A percentile compares a stretch with the other conserved stretches of the same genome.
Evolutionary conservation across 2,329 filamentous ascomycete species (phyloP).

Genomic region (Neopestalotiopsis rosae): DNA sequence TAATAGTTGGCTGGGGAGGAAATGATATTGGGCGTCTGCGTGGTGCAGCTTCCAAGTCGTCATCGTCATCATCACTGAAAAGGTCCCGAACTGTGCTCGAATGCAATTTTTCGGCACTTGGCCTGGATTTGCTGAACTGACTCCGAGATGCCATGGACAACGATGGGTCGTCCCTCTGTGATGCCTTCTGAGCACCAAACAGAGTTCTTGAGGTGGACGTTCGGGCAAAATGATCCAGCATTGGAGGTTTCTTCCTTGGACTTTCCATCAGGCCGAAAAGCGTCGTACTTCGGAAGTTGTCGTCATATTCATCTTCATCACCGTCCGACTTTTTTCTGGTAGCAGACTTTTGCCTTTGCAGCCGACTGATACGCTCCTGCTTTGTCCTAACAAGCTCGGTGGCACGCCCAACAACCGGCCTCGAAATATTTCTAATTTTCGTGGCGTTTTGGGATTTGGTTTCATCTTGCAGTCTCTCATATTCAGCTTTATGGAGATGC

Average conservation of each 20-base stretch:
- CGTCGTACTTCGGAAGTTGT: conserved; percentile 35
- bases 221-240: conserved; percentile 25
- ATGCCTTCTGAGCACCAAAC: not conserved
- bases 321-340: conserved; percentile 32
- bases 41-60: conserved; percentile 12
- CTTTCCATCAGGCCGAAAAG: conserved; percentile 51
- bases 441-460: conserved; percentile 61
- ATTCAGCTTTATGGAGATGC: conserved; percentile 80
- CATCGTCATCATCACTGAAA: conserved; percentile 7
- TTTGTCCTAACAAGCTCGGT: conserved; percentile 41
- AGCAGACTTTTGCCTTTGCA: conserved; percentile 41
- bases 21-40: not conserved
- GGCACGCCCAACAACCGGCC: conserved; percentile 52
- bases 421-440: conserved; percentile 54
- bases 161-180: not conserved
- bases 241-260: conserved; percentile 36
- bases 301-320: conserved; percentile 31
- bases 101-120: not conserved
- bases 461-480: conserved; percentile 67
- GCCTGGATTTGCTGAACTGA: too few relatives aligned
- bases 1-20: not conserved
- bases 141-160: not conserved
- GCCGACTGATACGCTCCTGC: conserved; percentile 40
- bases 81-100: not conserved
- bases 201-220: not conserved